phyloP scores from a whole-genome alignment of 768 basidiomycete genomes.

The Nevesoporus exiguus region DNA sequence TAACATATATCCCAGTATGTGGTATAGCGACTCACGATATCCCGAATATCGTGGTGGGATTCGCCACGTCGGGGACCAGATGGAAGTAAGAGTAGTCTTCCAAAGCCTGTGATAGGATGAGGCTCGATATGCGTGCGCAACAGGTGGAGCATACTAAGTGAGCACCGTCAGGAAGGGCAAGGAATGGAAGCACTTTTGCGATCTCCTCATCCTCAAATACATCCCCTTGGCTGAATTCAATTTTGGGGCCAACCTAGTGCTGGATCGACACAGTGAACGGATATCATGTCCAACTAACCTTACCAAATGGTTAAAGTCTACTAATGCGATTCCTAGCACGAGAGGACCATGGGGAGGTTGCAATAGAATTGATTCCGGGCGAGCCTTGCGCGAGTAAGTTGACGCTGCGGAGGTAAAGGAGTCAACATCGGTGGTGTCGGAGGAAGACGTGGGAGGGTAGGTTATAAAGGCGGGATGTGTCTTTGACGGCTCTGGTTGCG shows the following conservation, averaged over 20 bases:
- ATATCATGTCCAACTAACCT: constrained; percentile 17
- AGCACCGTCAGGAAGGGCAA: constrained; percentile 96
- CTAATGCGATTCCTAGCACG: constrained; percentile 83
- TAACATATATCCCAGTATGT: background rate
- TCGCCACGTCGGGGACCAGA: constrained; percentile 67
- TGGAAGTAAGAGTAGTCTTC: constrained; percentile 99
- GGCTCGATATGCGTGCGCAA: constrained; percentile 4
- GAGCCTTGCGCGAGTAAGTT: constrained; percentile 54
- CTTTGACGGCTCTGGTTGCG: constrained; percentile 37
- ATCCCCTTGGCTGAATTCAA: constrained; percentile 78
- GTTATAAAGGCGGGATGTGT: constrained; percentile 38
- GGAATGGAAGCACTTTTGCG: constrained; percentile 82
- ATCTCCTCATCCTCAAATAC: constrained; percentile 86
- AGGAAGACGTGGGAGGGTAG: constrained; percentile 56
- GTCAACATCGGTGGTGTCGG: constrained; percentile 43
- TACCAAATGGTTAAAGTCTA: constrained; percentile 94
- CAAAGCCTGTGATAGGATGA: constrained; percentile 13
- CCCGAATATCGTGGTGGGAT: constrained; percentile 85
- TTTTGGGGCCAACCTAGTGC: constrained; percentile 80
- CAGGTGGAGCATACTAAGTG: constrained; percentile 59
- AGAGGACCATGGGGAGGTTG: constrained; percentile 53
- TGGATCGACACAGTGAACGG: constrained; percentile 14
- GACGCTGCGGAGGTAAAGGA: constrained; percentile 67
- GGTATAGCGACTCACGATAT: constrained; percentile 62
- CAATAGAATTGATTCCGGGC: constrained; percentile 77